Conservation (phyloP, 2,329 filamentous ascomycete genomes). For the Pseudofabraea citricarpa region DNA sequence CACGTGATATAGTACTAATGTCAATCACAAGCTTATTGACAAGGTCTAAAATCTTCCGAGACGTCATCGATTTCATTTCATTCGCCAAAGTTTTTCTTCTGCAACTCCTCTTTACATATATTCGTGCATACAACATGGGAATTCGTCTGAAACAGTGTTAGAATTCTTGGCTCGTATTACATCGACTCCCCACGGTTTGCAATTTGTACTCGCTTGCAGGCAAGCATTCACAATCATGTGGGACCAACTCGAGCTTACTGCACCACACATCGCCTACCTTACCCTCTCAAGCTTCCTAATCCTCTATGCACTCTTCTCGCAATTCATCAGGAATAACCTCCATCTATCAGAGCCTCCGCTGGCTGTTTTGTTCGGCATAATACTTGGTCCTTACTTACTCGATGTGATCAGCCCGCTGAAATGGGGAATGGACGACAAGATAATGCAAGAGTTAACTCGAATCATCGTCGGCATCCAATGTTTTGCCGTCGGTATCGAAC, state of each 20-base stretch:
- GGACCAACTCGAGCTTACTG: constrained; percentile 50
- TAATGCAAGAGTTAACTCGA: constrained; percentile 66
- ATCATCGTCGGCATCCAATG: constrained; percentile 70
- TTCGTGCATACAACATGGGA: too few relatives aligned
- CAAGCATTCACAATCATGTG: constrained; percentile 26
- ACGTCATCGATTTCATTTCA: too few relatives aligned
- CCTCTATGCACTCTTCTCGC: constrained; percentile 54
- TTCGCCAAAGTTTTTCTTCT: too few relatives aligned
- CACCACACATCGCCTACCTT: constrained; percentile 53
- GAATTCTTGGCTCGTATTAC: too few relatives aligned
- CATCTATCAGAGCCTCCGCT: constrained; percentile 55
- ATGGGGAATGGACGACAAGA: constrained; percentile 64
- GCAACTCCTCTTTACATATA: too few relatives aligned
- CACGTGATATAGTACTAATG: too few relatives aligned
- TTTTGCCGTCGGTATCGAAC: constrained; percentile 67
- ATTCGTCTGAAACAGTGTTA: too few relatives aligned
- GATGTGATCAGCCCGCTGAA: constrained; percentile 54
- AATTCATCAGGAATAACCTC: constrained; percentile 51
- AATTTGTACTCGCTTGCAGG: background rate
- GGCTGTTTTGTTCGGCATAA: constrained; percentile 66
- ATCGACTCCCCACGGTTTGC: too few relatives aligned
- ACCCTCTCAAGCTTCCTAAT: constrained; percentile 54
- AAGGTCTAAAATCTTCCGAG: too few relatives aligned
- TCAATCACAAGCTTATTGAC: too few relatives aligned
- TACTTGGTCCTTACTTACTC: constrained; percentile 64